Conservation (phyloP, 192 early-diverging fungal genomes). For the Gamsiella multidivaricata region DNA sequence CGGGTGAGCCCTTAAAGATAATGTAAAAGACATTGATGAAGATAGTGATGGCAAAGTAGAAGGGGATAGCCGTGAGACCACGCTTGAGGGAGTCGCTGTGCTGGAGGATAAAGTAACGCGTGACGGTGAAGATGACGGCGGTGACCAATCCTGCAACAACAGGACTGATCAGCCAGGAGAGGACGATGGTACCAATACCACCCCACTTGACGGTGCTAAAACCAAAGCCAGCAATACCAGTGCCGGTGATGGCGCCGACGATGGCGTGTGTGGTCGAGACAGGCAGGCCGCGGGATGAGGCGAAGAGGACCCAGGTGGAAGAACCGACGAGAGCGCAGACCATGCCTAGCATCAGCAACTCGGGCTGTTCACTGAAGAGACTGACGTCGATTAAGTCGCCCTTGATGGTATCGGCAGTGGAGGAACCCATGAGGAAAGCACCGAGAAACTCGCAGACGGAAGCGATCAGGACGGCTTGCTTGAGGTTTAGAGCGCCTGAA, state of each 20-base stretch:
- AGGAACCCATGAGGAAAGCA: conserved; percentile 79
- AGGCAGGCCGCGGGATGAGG: conserved; percentile 75
- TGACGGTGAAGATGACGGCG: conserved; percentile 71
- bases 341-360: conserved; percentile 86
- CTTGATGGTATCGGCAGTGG: conserved; percentile 84
- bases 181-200: conserved; percentile 34
- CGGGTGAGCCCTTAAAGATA: conserved; percentile 77
- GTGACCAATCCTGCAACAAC: conserved; percentile 72
- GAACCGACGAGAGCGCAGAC: conserved; percentile 84
- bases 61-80: conserved; percentile 74
- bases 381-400: conserved; percentile 73
- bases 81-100: conserved; percentile 70
- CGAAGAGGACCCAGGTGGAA: conserved; percentile 80
- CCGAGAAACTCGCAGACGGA: conserved; percentile 86
- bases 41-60: conserved; percentile 78
- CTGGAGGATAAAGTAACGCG: conserved; percentile 71
- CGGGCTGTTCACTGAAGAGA: conserved; percentile 69
- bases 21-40: conserved; percentile 77
- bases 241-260: conserved; percentile 83
- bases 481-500: conserved; percentile 78
- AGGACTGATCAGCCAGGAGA: conserved; percentile 81
- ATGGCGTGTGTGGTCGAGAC: conserved; percentile 88
- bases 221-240: conserved; percentile 82
- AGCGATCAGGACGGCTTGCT: conserved; percentile 81
- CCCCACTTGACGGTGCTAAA: conserved; percentile 71